Conservation (phyloP, 2,329 filamentous ascomycete species). For the Cytospora leucostoma region DNA sequence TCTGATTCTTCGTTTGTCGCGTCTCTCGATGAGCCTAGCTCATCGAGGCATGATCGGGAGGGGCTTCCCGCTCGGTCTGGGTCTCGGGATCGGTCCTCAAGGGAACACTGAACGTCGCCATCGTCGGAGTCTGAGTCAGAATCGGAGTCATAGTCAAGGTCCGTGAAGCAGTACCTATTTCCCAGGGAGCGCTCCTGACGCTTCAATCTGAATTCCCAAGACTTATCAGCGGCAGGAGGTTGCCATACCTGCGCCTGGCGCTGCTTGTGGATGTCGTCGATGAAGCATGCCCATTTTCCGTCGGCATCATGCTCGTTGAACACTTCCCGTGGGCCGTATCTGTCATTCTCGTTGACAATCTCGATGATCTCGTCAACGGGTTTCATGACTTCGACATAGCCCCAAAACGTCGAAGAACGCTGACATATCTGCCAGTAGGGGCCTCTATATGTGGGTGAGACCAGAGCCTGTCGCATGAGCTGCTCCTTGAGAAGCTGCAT, state of each 20-base stretch:
- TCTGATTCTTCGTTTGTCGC: not conserved
- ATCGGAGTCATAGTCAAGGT: not conserved
- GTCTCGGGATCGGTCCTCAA: not conserved
- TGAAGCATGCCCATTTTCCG: constrained; percentile 13
- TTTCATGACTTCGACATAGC: not conserved
- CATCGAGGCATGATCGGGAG: not conserved
- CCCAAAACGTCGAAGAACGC: not conserved
- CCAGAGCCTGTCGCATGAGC: not conserved
- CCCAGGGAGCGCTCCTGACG: not conserved
- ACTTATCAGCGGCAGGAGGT: not conserved
- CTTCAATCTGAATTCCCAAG: too few relatives aligned
- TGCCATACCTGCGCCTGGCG: not conserved
- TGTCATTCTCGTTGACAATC: constrained; percentile 1
- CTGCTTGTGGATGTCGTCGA: not conserved
- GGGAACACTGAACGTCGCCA: not conserved
- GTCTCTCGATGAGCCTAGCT: not conserved
- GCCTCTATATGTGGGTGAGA: not conserved
- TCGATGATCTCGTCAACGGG: constrained; percentile 11
- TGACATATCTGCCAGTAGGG: not conserved
- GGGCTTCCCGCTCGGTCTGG: not conserved
- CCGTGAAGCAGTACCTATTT: not conserved
- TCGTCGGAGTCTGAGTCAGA: not conserved
- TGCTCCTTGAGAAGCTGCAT: not conserved
- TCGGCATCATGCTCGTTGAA: constrained; percentile 5
- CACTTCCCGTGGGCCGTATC: not conserved